phyloP scores from a whole-genome alignment of 2,329 filamentous ascomycete species.

The Aureobasidium musti region DNA sequence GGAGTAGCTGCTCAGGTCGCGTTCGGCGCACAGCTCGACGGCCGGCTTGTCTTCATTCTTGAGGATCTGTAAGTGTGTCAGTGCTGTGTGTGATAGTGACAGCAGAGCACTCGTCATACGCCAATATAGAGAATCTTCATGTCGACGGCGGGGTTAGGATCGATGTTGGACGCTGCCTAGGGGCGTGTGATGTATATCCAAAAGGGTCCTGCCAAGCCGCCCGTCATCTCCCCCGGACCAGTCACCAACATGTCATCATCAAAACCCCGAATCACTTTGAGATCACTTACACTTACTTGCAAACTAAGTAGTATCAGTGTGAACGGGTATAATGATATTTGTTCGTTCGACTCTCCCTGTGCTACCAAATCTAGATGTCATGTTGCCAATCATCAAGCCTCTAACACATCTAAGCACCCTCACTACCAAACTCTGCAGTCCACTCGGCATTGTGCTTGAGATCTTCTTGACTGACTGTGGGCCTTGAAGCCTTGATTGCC shows the following conservation, averaged over 20 bases:
- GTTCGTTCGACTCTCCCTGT: not conserved
- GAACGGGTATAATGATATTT: not conserved
- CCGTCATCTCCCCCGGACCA: not conserved
- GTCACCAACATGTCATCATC: constrained; percentile 2
- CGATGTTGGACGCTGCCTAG: not conserved
- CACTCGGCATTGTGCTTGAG: constrained; percentile 83
- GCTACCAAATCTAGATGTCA: not conserved
- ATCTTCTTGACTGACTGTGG: constrained; percentile 87
- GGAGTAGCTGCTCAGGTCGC: constrained; percentile 75
- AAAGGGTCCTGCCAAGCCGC: constrained; percentile 6
- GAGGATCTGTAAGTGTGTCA: constrained; percentile 63
- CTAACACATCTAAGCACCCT: constrained; percentile 60
- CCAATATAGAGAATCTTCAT: constrained; percentile 92
- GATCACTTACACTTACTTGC: not conserved
- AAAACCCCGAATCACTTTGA: not conserved
- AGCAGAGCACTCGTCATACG: constrained; percentile 53
- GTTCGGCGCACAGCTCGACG: constrained; percentile 73
- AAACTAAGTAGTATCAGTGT: not conserved
- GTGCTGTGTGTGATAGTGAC: constrained; percentile 34
- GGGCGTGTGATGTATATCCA: constrained; percentile 1
- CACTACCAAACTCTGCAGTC: constrained; percentile 95
- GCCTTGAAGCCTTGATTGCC: constrained; percentile 82
- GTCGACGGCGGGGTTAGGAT: constrained; percentile 26
- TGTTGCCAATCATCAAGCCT: not conserved
- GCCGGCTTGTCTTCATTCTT: constrained; percentile 77